Conservation (phyloP, 352 stramenopile genomes). For the Peronospora farinosa region DNA sequence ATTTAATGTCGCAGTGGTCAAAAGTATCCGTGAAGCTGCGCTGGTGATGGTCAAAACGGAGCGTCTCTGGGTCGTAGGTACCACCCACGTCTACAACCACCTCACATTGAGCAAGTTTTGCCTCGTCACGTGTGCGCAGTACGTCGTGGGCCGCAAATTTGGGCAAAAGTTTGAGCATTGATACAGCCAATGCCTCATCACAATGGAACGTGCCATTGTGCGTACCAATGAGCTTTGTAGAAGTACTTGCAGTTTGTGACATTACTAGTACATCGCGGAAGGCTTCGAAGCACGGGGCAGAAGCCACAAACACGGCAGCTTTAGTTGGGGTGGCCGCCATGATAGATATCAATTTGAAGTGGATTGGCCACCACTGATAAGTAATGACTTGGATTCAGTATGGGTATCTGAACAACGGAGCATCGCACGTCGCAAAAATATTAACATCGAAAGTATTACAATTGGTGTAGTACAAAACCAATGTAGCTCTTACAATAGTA, state of each 20-base stretch:
- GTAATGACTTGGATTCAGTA: too few relatives aligned
- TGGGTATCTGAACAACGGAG: too few relatives aligned
- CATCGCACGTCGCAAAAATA: too few relatives aligned
- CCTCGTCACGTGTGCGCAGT: conserved; percentile 85
- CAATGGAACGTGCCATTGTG: conserved; percentile 98
- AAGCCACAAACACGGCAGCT: conserved; percentile 57
- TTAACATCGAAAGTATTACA: too few relatives aligned
- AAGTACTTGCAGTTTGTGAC: conserved; percentile 33
- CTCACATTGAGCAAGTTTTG: conserved; percentile 88
- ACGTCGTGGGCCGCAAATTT: conserved; percentile 81
- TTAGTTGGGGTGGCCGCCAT: conserved; percentile 72
- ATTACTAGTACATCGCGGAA: conserved; percentile 52
- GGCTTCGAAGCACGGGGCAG: conserved; percentile 50
- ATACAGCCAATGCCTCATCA: conserved; percentile 96
- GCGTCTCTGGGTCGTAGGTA: conserved; percentile 85
- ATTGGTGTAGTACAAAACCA: too few relatives aligned
- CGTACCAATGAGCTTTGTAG: conserved; percentile 92
- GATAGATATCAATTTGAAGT: not conserved
- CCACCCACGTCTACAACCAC: conserved; percentile 97
- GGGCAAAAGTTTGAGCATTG: conserved; percentile 93
- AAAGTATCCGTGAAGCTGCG: conserved; percentile 87
- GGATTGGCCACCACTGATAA: too few relatives aligned
- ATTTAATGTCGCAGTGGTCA: conserved; percentile 78
- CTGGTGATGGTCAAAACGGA: conserved; percentile 98
- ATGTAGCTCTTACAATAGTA: too few relatives aligned